A percentile compares a stretch with the other conserved stretches of the same genome.
Conservation (phyloP, 495 filamentous ascomycete genomes). For the Podospora pseudocomata region DNA sequence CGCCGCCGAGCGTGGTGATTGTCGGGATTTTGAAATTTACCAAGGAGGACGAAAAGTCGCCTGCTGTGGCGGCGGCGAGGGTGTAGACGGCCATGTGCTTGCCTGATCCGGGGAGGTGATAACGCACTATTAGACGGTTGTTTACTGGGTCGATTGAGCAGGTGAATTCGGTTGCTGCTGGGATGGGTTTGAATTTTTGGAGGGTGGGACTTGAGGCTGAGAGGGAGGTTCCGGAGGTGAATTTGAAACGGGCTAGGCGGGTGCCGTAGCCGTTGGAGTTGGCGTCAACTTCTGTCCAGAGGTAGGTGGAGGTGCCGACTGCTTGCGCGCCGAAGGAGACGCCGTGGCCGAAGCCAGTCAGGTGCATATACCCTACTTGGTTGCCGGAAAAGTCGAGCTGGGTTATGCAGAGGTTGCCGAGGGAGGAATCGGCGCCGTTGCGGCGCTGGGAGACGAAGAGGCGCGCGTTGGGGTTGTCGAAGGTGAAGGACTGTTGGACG, state of each 20-base stretch:
- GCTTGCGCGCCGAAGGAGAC: conserved; percentile 3
- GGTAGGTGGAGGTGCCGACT: not conserved
- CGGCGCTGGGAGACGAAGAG: conserved; percentile 18
- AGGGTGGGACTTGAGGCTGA: not conserved
- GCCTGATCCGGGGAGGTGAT: not conserved
- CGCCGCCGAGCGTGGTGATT: not conserved
- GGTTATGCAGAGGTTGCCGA: conserved; percentile 17
- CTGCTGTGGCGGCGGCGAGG: conserved; percentile 3
- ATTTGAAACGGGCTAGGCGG: conserved; percentile 2
- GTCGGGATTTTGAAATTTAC: conserved; percentile 9
- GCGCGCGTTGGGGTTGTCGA: conserved; percentile 17
- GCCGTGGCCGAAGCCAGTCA: conserved; percentile 9
- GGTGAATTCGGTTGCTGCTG: not conserved
- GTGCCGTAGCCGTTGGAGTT: conserved; percentile 3
- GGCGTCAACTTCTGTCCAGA: conserved; percentile 9
- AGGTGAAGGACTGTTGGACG: conserved; percentile 18
- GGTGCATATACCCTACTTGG: conserved; percentile 12
- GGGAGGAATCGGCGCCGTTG: conserved; percentile 8
- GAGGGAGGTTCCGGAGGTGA: not conserved
- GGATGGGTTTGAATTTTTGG: not conserved
- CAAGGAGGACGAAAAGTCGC: conserved; percentile 13
- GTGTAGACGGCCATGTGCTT: conserved; percentile 6
- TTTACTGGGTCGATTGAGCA: not conserved
- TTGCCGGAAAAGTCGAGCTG: conserved; percentile 20
- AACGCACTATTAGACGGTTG: conserved; percentile 3